Evolutionary conservation across 805 yeast genomes (phyloP), one percentile per base, ranked within the genome.

Genomic region (Saccharomycopsis sp.): DNA sequence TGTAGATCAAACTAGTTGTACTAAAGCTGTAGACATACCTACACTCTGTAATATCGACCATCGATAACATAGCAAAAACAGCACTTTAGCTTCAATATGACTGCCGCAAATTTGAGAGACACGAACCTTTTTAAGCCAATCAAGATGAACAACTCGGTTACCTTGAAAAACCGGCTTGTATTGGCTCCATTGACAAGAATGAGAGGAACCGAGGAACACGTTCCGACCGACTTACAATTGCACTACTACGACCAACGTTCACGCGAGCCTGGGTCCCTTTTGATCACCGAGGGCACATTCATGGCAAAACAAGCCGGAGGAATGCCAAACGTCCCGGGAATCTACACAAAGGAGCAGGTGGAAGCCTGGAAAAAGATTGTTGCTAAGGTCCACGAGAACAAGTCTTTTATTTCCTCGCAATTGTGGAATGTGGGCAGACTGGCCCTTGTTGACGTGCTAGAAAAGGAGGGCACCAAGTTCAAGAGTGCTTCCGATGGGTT

Each of bases 271-370:
- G 90, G 90, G 20, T 77, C 87, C n/a, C 68, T 86, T 61, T 61
- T 84, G 34, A 77, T 82, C 62, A 71, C 85, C 8, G 91, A 85
- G 67, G 89, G 82, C 14, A 77, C 85, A 0, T 75, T 73, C 63
- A 75, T 76, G n/a, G 70, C 81, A 14, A 65, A 70, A 1, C 50
- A 53, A 3, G 68, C 71, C 47, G 79, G 84, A 53, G 72, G 79
- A 23, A 74, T 71, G 59, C 68, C 67, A 15, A 59, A 67, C 34
- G 78, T 71, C 1, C 84, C 87, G 21, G 82, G 82, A 64, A 74
- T 83, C 54, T 76, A 73, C 70, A 74, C 70, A 24, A 75, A 76
- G 3, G 68, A 71, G 34, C 87, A 83, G 63, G 71, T 73, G n/a
- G 64, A 64, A 18, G 76, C 74, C 2, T 83, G 87, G 84, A 74